phyloP scores from a whole-genome alignment of 208 protist genomes.

The Leishmania aethiopica region DNA sequence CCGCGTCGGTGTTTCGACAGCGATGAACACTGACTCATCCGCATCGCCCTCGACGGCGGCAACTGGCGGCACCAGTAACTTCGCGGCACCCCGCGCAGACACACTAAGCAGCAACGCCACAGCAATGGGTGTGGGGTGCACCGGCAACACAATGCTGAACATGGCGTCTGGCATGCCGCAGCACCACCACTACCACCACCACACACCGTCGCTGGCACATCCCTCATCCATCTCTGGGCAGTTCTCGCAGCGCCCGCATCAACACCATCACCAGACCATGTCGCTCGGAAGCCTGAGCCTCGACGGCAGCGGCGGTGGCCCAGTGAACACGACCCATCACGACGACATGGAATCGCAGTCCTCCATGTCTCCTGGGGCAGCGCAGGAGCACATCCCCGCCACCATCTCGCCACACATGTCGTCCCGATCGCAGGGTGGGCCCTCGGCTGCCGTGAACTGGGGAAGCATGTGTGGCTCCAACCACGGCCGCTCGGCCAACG shows the following conservation, averaged over 20 bases:
- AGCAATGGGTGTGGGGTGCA: neutral
- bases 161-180: slow-evolving; percentile 10
- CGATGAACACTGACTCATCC: neutral
- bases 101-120: neutral
- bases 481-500: neutral
- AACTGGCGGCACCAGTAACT: neutral
- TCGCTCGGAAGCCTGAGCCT: neutral
- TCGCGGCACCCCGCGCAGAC: neutral
- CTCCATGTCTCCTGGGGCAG: neutral
- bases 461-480: neutral
- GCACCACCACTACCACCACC: slow-evolving; percentile 5
- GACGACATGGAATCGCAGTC: neutral
- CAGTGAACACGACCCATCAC: neutral
- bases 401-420: neutral
- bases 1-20: neutral
- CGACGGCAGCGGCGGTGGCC: neutral
- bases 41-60: neutral
- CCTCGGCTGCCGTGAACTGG: neutral
- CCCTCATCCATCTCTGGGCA: slow-evolving; percentile 2
- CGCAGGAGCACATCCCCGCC: neutral
- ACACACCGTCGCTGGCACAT: neutral
- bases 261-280: slow-evolving; percentile 4
- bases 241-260: neutral
- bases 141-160: neutral
- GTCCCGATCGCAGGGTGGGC: neutral